phyloP scores from a whole-genome alignment of 1,284 basidiomycete species.

The Ganoderma multipileum region DNA sequence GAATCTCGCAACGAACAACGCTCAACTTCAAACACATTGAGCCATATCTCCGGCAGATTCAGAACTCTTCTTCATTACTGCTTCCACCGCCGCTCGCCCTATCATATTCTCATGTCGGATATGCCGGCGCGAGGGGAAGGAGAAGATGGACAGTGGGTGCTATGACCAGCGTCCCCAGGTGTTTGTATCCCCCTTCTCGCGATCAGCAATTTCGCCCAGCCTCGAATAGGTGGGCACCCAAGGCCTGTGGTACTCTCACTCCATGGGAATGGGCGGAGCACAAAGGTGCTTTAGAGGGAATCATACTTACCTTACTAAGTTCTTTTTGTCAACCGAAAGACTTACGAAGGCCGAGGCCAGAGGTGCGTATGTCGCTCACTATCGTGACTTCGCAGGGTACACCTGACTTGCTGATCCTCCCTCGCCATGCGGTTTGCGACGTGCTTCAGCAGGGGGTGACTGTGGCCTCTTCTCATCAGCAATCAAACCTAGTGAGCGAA shows the following conservation, averaged over 20 bases:
- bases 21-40: not conserved
- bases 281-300: not conserved
- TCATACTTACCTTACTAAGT: not conserved
- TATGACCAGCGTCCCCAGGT: not conserved
- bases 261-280: not conserved
- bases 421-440: not conserved
- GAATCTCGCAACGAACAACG: not conserved
- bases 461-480: not conserved
- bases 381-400: not conserved
- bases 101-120: not conserved
- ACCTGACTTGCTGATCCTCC: not conserved
- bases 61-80: constrained; percentile 2
- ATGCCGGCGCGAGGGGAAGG: not conserved
- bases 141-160: not conserved
- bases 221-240: not conserved
- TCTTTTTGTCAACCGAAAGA: not conserved
- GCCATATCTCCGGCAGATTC: not conserved
- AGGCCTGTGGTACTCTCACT: not conserved
- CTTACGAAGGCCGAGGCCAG: not conserved
- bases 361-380: not conserved
- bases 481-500: constrained; percentile 2
- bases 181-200: not conserved
- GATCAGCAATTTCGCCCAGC: not conserved
- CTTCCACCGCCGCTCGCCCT: not conserved
- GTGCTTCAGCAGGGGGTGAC: not conserved